Evolutionary conservation across 2,329 filamentous ascomycete species (phyloP), one percentile per base, ranked within the genome.

Genomic region (Fusarium vanettenii): DNA sequence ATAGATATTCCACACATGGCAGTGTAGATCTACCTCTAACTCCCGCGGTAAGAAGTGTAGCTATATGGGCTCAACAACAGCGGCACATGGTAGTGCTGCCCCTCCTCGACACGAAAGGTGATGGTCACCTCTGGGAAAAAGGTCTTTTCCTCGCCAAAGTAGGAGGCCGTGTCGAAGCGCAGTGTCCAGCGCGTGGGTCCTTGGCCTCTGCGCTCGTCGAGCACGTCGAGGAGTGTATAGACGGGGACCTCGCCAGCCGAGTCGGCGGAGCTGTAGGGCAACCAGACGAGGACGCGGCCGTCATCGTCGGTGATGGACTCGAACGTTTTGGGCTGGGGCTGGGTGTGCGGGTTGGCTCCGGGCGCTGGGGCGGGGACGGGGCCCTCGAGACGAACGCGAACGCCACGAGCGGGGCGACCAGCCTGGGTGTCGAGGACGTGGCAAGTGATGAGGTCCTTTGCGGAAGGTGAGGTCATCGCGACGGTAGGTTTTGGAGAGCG

Each of bases 381-480:
- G 7, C 88, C 88, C 59, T 91, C 85, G 25, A 95, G 89, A 64
- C 89, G 90, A 67, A 95, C 93, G 74, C 88, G 87, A 78, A 97
- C 89, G 72, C 87, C 86, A 66, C 87, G 83, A 18, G 90, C 94
- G 25, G 94, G 94, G 67, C 88, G 88, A 79, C 94, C 94, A 71
- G 89, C 85, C n/a, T 91, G 89, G 13, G 94, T 96, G 87, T 97
- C 93, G 82, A 97, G 93, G 83, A 95, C 90, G 87, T 97, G 94
- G 87, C 94, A 96, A 82, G 94, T 96, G 80, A 97, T 96, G 80
- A 90, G 90, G 80, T 91, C 90, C 80, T 89, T 91, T 69, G 67
- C 56, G 31, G 75, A 62, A 29, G 60, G 62, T 60, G 72, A 67
- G n/a, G 73, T 48, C 77, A 79, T 80, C 67, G 52, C 45, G 67